Evolutionary conservation across 140 eudicot species (phyloP).

Genomic region (Bidens hawaiensis): DNA sequence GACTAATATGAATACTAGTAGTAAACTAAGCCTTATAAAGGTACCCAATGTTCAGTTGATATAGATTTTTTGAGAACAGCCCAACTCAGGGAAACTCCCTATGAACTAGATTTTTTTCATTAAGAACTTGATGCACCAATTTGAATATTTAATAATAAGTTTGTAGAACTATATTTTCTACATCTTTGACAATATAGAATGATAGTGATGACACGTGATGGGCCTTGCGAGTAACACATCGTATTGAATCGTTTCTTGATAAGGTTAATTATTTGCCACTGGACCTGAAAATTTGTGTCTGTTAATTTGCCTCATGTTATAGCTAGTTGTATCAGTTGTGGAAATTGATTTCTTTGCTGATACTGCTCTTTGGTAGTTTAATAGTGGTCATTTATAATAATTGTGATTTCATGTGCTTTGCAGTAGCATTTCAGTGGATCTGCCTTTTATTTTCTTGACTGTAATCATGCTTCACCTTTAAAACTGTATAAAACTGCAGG

Average conservation of each 20-base stretch:
- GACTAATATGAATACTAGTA: neutral
- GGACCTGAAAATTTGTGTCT: neutral
- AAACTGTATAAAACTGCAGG: constrained; percentile 44
- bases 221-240: too few relatives aligned
- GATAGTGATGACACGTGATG: neutral
- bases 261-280: neutral
- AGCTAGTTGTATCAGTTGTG: neutral
- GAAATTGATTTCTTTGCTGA: neutral
- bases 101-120: too few relatives aligned
- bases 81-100: too few relatives aligned
- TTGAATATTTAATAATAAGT: too few relatives aligned
- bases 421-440: constrained; percentile 1
- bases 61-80: neutral
- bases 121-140: neutral
- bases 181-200: neutral
- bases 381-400: neutral
- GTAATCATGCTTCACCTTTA: neutral
- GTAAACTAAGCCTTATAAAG: neutral
- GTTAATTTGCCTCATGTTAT: neutral
- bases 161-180: neutral
- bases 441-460: neutral
- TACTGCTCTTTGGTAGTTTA: neutral
- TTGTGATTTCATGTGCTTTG: constrained; percentile 1
- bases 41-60: neutral
- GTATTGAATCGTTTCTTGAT: too few relatives aligned